Evolutionary conservation across 305 asterid genomes (phyloP), one percentile per base, ranked within the genome.

Genomic region (Rubia peregrina): DNA sequence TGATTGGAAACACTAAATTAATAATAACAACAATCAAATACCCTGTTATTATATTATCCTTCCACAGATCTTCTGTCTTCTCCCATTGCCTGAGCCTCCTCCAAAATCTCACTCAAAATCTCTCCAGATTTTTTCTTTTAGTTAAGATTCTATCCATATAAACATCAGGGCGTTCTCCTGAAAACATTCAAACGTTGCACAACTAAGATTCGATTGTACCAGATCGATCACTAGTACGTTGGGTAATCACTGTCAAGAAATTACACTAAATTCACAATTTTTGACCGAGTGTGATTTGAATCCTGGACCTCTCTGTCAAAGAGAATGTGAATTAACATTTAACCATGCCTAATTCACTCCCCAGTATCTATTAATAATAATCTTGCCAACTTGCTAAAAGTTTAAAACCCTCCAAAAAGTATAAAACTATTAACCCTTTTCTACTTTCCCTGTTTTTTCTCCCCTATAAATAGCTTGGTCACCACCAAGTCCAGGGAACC

Each of bases 1-100:
- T 67, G 62, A 69, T 72, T 65, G 61, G 60, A 67, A 78, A 75
- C 53, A 40, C 80, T 75, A 14, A n/a, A 72, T 67, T 59, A 42
- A 56, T 38, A 59, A 57, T 8, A 4, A 53, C 60, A 53, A 48
- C 4, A 59, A 38, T 30, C 9, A 17, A 26, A 12, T 22, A 36
- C 26, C 48, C 10, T 57, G 38, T 57, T 43, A 41, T 12, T 4
- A 22, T 22, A 30, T 42, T 43, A 11, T 0, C 12, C 13, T 17
- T 65, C 53, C 22, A 16, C 6, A 16, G 22, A 9, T 16, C 22
- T 51, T 16, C 57, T 6, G 7, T 21, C 22, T 33, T 11, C 51
- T 41, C 57, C 16, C 17, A 60, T 24, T 24, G n/a, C 13, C 55
- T 38, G 40, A 44, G 24, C 59, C 53, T 40, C 48, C 12, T 43